These are phyloP conservation scores for Pseudogymnoascus sp. DNA, from an alignment of 2,329 filamentous ascomycete genomes.

Conservation along the genomic window DNA sequence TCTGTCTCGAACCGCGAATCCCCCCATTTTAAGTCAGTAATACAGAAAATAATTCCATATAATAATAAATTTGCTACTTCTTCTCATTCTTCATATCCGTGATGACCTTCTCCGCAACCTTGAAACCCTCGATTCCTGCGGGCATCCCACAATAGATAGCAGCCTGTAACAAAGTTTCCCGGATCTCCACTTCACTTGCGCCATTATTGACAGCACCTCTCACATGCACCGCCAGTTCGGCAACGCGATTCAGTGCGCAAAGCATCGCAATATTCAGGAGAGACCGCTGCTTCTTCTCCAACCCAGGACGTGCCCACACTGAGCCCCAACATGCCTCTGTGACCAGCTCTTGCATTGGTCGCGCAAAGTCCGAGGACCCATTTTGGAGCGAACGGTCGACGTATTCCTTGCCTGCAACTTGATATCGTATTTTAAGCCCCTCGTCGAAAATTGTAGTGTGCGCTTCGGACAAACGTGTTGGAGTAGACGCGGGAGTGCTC, in stretches of 20 bases:
- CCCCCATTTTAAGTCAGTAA: no score
- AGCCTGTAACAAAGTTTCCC: constrained; percentile 48
- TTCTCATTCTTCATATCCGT: constrained; percentile 22
- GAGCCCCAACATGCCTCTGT: constrained; percentile 61
- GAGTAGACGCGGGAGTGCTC: no score
- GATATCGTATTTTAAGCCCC: constrained; percentile 53
- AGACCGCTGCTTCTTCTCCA: constrained; percentile 53
- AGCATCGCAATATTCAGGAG: constrained; percentile 61
- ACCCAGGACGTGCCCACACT: constrained; percentile 56
- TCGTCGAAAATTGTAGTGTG: constrained; percentile 54
- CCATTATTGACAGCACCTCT: constrained; percentile 59
- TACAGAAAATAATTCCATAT: no score
- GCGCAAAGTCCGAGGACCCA: constrained; percentile 51
- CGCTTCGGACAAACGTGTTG: background rate
- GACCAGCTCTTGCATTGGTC: constrained; percentile 55
- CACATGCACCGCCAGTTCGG: constrained; percentile 56
- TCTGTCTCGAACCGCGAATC: no score
- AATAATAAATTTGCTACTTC: no score
- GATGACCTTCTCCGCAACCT: constrained; percentile 27
- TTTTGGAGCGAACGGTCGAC: constrained; percentile 52
- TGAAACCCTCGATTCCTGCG: constrained; percentile 36
- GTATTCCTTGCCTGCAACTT: constrained; percentile 55
- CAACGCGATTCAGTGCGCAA: constrained; percentile 51
- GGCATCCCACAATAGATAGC: constrained; percentile 40
- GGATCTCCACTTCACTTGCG: constrained; percentile 53